Conservation (phyloP, 805 yeast species). For the Vanderwaltozyma polyspora region DNA sequence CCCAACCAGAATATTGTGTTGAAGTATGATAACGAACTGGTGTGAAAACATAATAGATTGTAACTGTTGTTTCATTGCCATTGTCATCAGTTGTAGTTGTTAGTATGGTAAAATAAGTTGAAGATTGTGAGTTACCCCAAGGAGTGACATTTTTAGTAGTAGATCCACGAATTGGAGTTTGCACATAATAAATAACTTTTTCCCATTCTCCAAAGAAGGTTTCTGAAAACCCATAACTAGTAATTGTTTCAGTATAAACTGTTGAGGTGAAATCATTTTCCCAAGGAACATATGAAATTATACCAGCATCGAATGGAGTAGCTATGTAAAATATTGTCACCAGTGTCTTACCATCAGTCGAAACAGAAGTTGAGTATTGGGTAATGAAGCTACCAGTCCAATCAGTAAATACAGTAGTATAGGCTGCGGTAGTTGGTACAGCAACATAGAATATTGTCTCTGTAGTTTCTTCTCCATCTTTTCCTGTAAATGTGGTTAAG, state of each 20-base stretch:
- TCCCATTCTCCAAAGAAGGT: neutral
- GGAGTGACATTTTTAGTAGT: neutral
- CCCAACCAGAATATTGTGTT: constrained; percentile 1
- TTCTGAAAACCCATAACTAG: constrained; percentile 1
- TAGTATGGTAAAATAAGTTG: neutral
- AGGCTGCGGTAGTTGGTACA: neutral
- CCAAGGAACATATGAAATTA: neutral
- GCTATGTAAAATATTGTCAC: neutral
- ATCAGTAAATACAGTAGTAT: neutral
- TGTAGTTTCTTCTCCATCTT: constrained; percentile 3
- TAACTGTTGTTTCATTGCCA: neutral
- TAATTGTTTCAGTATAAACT: neutral
- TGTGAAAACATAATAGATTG: neutral
- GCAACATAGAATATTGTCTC: constrained; percentile 2
- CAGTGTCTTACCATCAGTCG: neutral
- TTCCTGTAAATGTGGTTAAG: constrained; percentile 3
- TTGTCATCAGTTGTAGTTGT: neutral
- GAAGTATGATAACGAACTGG: neutral
- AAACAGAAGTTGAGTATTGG: neutral
- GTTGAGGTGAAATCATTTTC: constrained; percentile 1
- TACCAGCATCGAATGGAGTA: neutral
- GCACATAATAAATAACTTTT: neutral
- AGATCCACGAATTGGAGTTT: neutral
- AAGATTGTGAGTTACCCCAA: neutral
- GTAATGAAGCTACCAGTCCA: constrained; percentile 1